Evolutionary conservation across 2,329 filamentous ascomycete species (phyloP), one percentile per base, ranked within the genome.

Genomic region (Penicillium sp.): DNA sequence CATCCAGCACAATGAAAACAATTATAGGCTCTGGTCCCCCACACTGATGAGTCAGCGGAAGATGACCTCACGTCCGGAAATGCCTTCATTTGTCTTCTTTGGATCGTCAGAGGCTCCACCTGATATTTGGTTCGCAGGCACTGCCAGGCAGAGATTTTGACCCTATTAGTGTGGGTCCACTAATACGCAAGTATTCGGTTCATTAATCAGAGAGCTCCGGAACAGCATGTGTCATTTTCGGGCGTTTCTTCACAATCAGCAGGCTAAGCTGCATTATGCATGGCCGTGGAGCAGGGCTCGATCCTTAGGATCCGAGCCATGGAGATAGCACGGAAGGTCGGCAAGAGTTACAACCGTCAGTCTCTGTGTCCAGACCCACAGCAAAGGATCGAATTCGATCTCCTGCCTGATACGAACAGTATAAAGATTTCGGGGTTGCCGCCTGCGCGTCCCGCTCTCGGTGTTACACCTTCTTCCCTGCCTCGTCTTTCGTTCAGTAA

Each of bases 11-110:
- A 25, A 35, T 17, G 49, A 52, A 31, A 8, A 10, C 28, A 8
- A 31, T 31, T 8, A 31, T 31, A 31, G 1, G 31, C 31, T 10
- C 31, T 10, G 31, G 31, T 8, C 28, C 31, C 1, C 31, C 31
- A 8, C 1, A 31, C 3, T 12, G 38, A 58, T 60, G 43, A 54
- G 54, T 60, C 54, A 60, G 58, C 58, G 58, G 58, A 60, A 57
- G 25, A 25, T 53, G 42, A 20, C n/a, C 25, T 2, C 20, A 28
- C 25, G 25, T 28, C 5, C 38, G 4, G 14, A 4, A 1, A 5
- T 8, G 35, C 10, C n/a, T 28, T 28, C 35, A 14, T 6, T 11
- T 42, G 12, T 17, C n/a, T 39, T 55, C 35, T 22, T 45, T 56
- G 12, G 58, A 48, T 60, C 58, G 28, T 51, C 49, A 31, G 38